Conservation (phyloP, 2,329 filamentous ascomycete species). For the Neoarthrinium moseri region DNA sequence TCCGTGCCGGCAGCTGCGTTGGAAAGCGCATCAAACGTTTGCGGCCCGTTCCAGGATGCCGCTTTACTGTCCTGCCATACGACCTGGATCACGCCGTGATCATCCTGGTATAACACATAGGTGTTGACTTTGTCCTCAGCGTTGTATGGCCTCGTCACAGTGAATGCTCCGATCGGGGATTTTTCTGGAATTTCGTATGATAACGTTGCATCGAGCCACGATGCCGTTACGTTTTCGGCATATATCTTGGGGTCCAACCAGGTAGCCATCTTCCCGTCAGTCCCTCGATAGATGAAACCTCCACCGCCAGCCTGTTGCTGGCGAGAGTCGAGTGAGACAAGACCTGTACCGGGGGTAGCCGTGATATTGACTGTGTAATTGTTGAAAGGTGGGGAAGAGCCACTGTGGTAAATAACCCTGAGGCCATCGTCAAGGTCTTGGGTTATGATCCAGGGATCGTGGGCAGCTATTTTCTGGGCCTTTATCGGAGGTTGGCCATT, state of each 20-base stretch:
- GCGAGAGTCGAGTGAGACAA: conserved; percentile 16
- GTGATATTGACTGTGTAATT: conserved; percentile 13
- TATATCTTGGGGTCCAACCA: conserved; percentile 15
- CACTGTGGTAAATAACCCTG: too few relatives aligned
- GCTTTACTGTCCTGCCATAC: conserved; percentile 20
- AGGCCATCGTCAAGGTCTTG: too few relatives aligned
- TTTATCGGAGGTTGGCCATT: too few relatives aligned
- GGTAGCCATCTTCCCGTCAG: conserved; percentile 16
- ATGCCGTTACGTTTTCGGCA: conserved; percentile 10
- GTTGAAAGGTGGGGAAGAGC: too few relatives aligned
- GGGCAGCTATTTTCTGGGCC: too few relatives aligned
- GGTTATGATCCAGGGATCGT: too few relatives aligned
- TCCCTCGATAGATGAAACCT: conserved; percentile 16
- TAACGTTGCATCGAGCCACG: conserved; percentile 17
- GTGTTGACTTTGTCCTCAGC: conserved; percentile 19
- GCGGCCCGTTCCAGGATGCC: conserved; percentile 19
- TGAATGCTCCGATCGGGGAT: conserved; percentile 18
- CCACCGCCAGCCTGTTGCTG: conserved; percentile 13
- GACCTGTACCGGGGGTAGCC: conserved; percentile 11
- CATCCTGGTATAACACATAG: conserved; percentile 19
- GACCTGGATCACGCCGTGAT: conserved; percentile 15
- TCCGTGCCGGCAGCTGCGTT: conserved; percentile 15
- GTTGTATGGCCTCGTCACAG: conserved; percentile 17
- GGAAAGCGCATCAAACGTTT: conserved; percentile 15
- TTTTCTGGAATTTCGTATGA: conserved; percentile 13